A percentile compares a stretch with the other conserved stretches of the same genome.
phyloP scores from a whole-genome alignment of 495 filamentous ascomycete genomes.

The Penicillium canariense region DNA sequence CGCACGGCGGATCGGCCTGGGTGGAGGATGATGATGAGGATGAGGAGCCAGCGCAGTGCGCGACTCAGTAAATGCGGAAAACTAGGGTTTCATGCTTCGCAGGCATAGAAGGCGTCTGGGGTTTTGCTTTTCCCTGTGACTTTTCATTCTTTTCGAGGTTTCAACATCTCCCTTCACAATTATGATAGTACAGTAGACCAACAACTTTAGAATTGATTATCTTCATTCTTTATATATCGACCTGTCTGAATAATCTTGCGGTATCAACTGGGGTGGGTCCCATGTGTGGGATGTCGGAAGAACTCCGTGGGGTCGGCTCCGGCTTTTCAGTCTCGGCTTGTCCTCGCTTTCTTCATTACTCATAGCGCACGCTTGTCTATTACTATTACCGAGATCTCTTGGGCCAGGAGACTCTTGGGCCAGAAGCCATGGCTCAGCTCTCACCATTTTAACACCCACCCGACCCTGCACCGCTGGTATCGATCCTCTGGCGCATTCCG shows the following conservation, averaged over 20 bases:
- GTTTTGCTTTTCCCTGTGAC: conserved; percentile 18
- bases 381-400: too few species aligned
- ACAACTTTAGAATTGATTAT: conserved; percentile 9
- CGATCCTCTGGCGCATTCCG: too few species aligned
- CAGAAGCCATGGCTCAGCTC: too few species aligned
- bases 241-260: neutral
- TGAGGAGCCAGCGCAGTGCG: conserved; percentile 67
- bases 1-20: conserved; percentile 69
- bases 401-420: too few species aligned
- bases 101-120: conserved; percentile 31
- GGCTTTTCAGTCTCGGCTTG: too few species aligned
- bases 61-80: conserved; percentile 65
- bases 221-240: neutral
- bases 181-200: conserved; percentile 15
- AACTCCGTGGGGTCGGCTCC: neutral
- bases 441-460: too few species aligned
- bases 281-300: neutral
- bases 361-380: too few species aligned
- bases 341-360: too few species aligned
- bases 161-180: conserved; percentile 12
- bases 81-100: conserved; percentile 10
- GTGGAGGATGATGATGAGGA: conserved; percentile 77
- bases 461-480: too few species aligned
- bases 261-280: neutral
- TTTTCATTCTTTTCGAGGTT: neutral